Conservation (phyloP, 1,284 basidiomycete species). For the Trichosporon sp. region DNA sequence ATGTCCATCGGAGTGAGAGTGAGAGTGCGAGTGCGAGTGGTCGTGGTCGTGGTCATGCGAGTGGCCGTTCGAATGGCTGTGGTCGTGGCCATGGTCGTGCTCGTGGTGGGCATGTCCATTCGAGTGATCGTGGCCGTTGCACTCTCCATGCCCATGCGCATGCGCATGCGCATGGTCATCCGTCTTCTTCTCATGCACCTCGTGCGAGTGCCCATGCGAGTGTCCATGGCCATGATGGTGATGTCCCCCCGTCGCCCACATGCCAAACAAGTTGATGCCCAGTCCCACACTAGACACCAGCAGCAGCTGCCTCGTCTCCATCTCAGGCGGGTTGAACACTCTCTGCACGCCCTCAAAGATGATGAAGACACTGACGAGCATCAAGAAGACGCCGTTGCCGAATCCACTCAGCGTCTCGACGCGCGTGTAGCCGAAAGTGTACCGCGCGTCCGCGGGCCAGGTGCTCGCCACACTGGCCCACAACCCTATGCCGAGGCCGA, state of each 20-base stretch:
- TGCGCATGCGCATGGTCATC: constrained; percentile 26
- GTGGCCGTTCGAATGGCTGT: constrained; percentile 17
- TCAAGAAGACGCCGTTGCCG: constrained; percentile 94
- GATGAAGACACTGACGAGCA: constrained; percentile 96
- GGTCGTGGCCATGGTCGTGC: constrained; percentile 13
- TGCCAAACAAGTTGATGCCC: constrained; percentile 93
- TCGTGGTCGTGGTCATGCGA: no score
- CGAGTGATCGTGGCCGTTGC: constrained; percentile 30
- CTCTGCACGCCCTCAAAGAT: constrained; percentile 97
- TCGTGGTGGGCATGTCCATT: constrained; percentile 26
- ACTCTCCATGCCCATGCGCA: constrained; percentile 28
- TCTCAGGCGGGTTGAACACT: constrained; percentile 92
- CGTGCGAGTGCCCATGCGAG: constrained; percentile 38
- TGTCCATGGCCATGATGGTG: constrained; percentile 67
- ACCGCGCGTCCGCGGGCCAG: constrained; percentile 91
- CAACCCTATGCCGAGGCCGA: constrained; percentile 93
- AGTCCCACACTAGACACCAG: constrained; percentile 87
- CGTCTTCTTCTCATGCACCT: constrained; percentile 32
- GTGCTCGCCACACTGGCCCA: constrained; percentile 97
- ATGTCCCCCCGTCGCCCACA: constrained; percentile 98
- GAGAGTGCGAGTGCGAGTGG: constrained; percentile 40
- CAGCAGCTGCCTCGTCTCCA: constrained; percentile 93
- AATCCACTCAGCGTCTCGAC: constrained; percentile 99
- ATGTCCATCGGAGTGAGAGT: constrained; percentile 48
- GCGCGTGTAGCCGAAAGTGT: constrained; percentile 96